Evolutionary conservation across 2,329 filamentous ascomycete species (phyloP), one percentile per base, ranked within the genome.

Genomic region (Phyllachora maydis): DNA sequence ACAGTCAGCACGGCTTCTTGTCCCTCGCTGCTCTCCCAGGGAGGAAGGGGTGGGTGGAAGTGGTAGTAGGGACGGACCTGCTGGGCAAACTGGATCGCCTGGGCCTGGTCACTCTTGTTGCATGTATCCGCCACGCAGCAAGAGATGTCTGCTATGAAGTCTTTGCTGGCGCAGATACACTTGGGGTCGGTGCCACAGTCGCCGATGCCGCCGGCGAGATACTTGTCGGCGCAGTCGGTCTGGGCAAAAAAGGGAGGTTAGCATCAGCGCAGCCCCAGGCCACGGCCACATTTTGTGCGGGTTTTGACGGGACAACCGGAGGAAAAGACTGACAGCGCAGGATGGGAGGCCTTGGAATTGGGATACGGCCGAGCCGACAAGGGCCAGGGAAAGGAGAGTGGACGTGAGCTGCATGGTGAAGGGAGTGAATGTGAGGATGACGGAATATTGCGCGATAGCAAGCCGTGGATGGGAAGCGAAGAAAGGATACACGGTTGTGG

Each of bases 311-410:
- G n/a, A 11, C 14, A 11, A 11, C 10, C 3, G 16, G 8, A 3
- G n/a, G 22, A 11, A 15, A 16, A 11, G 18, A 54, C 61, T 38
- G 52, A 70, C 65, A 32, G 65, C 64, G 35, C 58, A 72, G 7
- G 31, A 28, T 10, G 62, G 67, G 23, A 63, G 52, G 18, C 35
- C 38, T 15, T 37, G 33, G 27, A 55, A 37, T 39, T 65, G 61
- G 18, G 59, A 59, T 30, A 49, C 45, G 31, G 59, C 54, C 28
- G 67, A 46, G 46, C 55, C 54, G 35, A 60, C 52, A 22, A 66
- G 45, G 34, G 61, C 54, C 35, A 66, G 43, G 30, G 54, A 41
- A 32, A 61, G 42, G 35, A 56, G 41, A 26, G 35, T 29, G 16
- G 34, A 29, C 30, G 47, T 29, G n/a, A n/a, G n/a, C 47, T 58